Conservation (phyloP, 2,329 filamentous ascomycete species). For the Microsporum audouinii region DNA sequence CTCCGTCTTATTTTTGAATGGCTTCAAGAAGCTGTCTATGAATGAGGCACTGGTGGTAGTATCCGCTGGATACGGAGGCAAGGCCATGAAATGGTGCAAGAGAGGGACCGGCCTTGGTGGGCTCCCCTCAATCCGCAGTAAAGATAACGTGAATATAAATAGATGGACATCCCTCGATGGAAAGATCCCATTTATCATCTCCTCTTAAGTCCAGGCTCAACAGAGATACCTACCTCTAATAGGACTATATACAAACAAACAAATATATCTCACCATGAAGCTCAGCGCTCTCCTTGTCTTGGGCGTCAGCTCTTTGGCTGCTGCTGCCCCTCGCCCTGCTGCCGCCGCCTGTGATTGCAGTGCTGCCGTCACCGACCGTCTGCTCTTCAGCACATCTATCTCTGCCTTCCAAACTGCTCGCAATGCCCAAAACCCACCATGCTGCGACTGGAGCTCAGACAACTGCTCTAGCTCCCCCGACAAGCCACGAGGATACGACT, state of each 20-base stretch:
- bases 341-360: slow-evolving; percentile 6
- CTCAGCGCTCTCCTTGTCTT: slow-evolving; percentile 6
- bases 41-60: background rate
- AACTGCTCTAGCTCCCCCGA: slow-evolving; percentile 27
- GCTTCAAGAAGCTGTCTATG: background rate
- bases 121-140: background rate
- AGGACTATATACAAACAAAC: background rate
- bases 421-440: slow-evolving; percentile 30
- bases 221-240: background rate
- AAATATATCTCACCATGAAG: slow-evolving; percentile 9
- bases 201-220: background rate
- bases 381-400: slow-evolving; percentile 38
- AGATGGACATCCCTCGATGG: background rate
- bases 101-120: background rate
- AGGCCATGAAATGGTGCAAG: background rate
- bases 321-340: background rate
- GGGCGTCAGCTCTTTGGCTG: slow-evolving; percentile 4
- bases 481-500: slow-evolving; percentile 24
- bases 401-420: slow-evolving; percentile 34
- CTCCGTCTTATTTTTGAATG: background rate
- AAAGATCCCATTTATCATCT: background rate
- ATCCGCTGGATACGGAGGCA: background rate
- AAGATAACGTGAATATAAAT: background rate
- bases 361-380: slow-evolving; percentile 31
- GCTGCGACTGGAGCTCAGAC: slow-evolving; percentile 29